phyloP scores from a whole-genome alignment of 1,284 basidiomycete species.

The Serendipita sp. region DNA sequence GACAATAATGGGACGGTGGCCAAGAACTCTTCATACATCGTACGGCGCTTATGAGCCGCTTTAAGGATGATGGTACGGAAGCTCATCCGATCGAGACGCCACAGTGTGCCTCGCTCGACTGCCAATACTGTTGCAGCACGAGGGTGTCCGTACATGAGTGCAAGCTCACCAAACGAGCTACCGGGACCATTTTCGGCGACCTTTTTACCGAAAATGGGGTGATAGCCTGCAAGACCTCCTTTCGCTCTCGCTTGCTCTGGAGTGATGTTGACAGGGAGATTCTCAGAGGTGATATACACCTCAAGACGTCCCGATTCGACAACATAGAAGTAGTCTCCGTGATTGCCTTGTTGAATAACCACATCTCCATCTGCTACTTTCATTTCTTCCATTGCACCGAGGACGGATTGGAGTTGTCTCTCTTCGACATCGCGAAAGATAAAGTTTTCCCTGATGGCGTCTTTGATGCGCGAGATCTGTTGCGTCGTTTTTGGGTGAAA shows the following conservation, averaged over 20 bases:
- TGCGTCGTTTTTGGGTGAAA: slow-evolving; percentile 72
- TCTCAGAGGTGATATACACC: slow-evolving; percentile 57
- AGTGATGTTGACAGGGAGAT: slow-evolving; percentile 32
- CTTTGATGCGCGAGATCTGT: slow-evolving; percentile 77
- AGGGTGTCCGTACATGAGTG: slow-evolving; percentile 94
- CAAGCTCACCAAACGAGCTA: slow-evolving; percentile 88
- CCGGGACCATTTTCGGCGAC: slow-evolving; percentile 79
- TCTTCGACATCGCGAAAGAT: slow-evolving; percentile 94
- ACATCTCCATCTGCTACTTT: slow-evolving; percentile 58
- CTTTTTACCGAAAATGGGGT: slow-evolving; percentile 62
- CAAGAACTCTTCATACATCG: slow-evolving; percentile 93
- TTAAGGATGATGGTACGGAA: slow-evolving; percentile 97
- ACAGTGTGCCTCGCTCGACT: slow-evolving; percentile 71
- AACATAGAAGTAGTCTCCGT: slow-evolving; percentile 96
- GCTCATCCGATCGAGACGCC: slow-evolving; percentile 93
- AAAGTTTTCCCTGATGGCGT: slow-evolving; percentile 79
- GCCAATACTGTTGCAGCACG: slow-evolving; percentile 89
- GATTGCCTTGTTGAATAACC: slow-evolving; percentile 92
- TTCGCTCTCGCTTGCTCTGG: slow-evolving; percentile 43
- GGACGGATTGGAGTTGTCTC: slow-evolving; percentile 84
- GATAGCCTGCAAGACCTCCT: slow-evolving; percentile 48
- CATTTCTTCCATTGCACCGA: slow-evolving; percentile 92
- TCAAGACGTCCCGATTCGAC: slow-evolving; percentile 83
- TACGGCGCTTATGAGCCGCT: slow-evolving; percentile 71
- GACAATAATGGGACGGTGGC: slow-evolving; percentile 82